Conservation (phyloP, 208 protist genomes). For the Leishmania major region DNA sequence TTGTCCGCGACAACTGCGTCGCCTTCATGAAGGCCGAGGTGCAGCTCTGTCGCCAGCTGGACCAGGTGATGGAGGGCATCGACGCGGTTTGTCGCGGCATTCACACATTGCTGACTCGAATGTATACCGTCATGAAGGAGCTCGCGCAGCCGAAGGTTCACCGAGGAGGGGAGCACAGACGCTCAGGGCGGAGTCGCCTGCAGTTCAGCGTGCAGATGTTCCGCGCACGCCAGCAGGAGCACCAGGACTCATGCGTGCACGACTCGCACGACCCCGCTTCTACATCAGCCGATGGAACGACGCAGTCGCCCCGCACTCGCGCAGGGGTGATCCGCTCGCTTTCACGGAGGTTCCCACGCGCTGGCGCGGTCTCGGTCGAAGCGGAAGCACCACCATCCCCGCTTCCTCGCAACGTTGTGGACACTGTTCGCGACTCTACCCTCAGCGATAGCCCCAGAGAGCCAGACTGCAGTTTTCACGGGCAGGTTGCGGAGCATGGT, state of each 20-base stretch:
- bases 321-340: not conserved
- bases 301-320: not conserved
- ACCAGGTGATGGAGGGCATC: constrained; percentile 39
- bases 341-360: not conserved
- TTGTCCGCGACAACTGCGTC: constrained; percentile 22
- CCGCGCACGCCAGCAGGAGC: not conserved
- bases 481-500: constrained; percentile 37
- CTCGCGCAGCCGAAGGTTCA: constrained; percentile 27
- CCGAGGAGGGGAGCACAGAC: constrained; percentile 23
- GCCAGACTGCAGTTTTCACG: constrained; percentile 31
- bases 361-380: not conserved
- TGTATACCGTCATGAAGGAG: constrained; percentile 27
- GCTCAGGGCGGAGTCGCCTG: constrained; percentile 20
- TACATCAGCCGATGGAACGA: not conserved
- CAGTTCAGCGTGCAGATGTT: constrained; percentile 24
- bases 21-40: constrained; percentile 42
- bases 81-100: constrained; percentile 26
- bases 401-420: constrained; percentile 57
- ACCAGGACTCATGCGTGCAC: not conserved
- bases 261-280: not conserved
- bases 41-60: constrained; percentile 34
- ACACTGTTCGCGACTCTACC: constrained; percentile 10
- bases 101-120: constrained; percentile 19
- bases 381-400: constrained; percentile 41
- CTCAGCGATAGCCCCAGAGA: constrained; percentile 15